phyloP scores from a whole-genome alignment of 2,329 filamentous ascomycete genomes.

The Fusarium musae region DNA sequence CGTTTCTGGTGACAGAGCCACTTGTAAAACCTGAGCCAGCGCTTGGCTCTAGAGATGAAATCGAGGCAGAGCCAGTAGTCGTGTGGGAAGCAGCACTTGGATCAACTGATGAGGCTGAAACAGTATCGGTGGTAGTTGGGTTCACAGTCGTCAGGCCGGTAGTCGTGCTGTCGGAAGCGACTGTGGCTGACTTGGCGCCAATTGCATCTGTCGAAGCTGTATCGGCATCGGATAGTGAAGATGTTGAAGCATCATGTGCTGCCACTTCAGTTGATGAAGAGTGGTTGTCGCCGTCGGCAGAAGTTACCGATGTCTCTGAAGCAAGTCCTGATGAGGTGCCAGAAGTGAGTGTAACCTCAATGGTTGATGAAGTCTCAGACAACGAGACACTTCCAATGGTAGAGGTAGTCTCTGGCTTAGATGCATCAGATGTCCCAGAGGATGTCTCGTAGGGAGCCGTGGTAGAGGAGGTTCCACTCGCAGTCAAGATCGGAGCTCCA shows the following conservation, averaged over 20 bases:
- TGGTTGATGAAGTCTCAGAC: not conserved
- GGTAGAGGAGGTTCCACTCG: not conserved
- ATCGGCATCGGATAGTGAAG: not conserved
- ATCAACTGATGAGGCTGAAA: not conserved
- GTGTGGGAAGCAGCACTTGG: not conserved
- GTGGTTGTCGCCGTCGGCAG: not conserved
- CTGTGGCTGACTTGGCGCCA: not conserved
- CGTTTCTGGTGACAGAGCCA: rapidly evolving
- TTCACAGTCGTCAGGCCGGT: not conserved
- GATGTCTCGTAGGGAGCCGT: not conserved
- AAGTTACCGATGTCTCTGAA: not conserved
- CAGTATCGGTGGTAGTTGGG: not conserved
- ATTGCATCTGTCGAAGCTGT: not conserved
- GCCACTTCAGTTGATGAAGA: not conserved
- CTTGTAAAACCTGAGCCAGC: not conserved
- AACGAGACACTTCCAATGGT: not conserved
- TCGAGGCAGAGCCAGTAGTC: not conserved
- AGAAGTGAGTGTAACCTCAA: not conserved
- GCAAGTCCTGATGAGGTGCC: not conserved
- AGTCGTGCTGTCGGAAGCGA: not conserved
- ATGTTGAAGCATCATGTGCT: not conserved
- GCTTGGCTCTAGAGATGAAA: not conserved
- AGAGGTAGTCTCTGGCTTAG: not conserved
- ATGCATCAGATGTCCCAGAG: not conserved
- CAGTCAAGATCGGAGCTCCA: not conserved